Evolutionary conservation across 1,284 basidiomycete species (phyloP), one percentile per base, ranked within the genome.

Genomic region (Heliocybe sulcata): DNA sequence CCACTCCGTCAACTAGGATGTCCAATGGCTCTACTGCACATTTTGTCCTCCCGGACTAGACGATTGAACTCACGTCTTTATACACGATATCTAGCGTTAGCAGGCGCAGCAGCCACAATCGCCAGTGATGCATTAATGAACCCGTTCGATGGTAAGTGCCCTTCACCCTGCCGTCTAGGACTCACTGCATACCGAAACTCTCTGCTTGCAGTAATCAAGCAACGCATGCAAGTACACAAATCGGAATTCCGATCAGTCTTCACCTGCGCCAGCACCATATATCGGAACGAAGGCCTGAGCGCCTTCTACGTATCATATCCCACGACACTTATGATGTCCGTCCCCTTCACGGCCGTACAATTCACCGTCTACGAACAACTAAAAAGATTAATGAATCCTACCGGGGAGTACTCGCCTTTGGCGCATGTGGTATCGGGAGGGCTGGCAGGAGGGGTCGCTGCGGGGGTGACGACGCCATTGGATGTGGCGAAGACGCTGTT

Each of bases 251-350:
- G 87, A 55, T 92, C 90, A 42, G 91, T 97, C 35, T 67, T 85
- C 61, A 81, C 82, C 25, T 95, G 94, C 65, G 92, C 95, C 55
- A 79, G 78, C 12, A 85, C 85, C 14, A 88, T 99, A 51, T 94
- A 94, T 74, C 80, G 74, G 54, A 83, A 73, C 54, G 97, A 99
- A 72, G 97, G 97, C 38, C 69, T 98, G 35, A 66, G 77, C 27
- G 96, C 97, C 4, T 99, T 99, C 77, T 99, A 98, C 72, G 86
- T 99, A 57, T 99, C 96, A 11, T 99, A 99, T 72, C 97, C 97
- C 3, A 99, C 96, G 14, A 99, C 97, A 2, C 79, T 98, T 63
- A 94, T 86, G 60, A 99, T 99, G 82, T 90, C 92, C 45, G 92
- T 99, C 45, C 97, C 97, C 1, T 98, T 98, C 77, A 98, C 96